Evolutionary conservation across 73 alveolate species (phyloP), one percentile per base, ranked within the genome.

Genomic region (Blepharisma japonicum): DNA sequence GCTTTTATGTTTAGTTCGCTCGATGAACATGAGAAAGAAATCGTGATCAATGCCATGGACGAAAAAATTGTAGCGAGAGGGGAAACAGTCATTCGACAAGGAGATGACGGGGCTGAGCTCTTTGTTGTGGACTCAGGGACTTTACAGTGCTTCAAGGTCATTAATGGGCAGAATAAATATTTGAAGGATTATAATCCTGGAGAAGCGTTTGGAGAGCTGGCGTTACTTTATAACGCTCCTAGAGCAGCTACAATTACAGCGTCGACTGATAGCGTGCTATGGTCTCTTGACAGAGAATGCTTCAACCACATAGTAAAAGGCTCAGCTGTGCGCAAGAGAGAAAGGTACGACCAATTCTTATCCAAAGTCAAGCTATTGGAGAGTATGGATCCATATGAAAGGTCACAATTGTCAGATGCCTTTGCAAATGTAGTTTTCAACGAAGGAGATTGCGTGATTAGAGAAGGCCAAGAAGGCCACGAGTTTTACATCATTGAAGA

Each of bases 401-500:
- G 98, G 83, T 80, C 89, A 77, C 92, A 97, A 82, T 78, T 97
- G 18, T 91, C 98, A 3, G 99, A 97, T 90, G 99, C 99, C 45
- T 78, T 97, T 71, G 93, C 92, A 84, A 87, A 93, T 39, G 95
- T 90, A 42, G 80, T 71, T 25, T 95, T 72, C 84, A 71, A 77
- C 4, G 80, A 79, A 25, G 90, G 81, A 11, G 92, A 86, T 18
- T 71, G 45, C 55, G 90, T 90, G 71, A 68, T 90, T 27, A 89
- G 81, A 81, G 91, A 95, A 83, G 99, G 99, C 21, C 98, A 93
- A 48, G 55, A 68, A 68, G 99, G 99, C 27, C 95, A 95, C 89
- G 91, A 89, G 8, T 97, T 97, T 91, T 97, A 96, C 89, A 86
- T 97, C 79, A 88, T 94, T 68, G 94, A 87, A 79, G 97, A 94